Base-by-base conservation (phyloP, 202 grass and related monocot species). In the Elaeis oleifera region DNA sequence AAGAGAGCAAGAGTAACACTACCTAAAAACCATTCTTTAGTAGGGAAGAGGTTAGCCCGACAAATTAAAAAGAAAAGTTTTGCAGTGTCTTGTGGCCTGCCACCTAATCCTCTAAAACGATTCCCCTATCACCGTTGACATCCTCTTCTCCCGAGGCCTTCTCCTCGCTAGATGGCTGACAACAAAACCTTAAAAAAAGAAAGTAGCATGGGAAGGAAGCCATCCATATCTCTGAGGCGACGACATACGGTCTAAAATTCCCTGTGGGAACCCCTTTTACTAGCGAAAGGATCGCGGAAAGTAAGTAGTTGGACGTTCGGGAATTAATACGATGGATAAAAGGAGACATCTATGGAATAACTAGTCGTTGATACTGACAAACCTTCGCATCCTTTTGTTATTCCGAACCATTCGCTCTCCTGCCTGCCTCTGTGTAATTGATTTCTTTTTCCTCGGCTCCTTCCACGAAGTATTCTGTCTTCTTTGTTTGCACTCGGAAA, bases 51-150 rank as follows among this genome's bases (percentile, higher is more conserved):
- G 36, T 44, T 44, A 44, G 36, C 36, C 36, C 9, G 36, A 44
- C 8, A 44, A 44, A 44, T 44, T 44, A 44, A 44, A 44, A 44
- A 44, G 36, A 44, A 44, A 44, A 44, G 36, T 13, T 44, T 13
- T 44, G 8, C 36, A 13, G 36, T 44, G 51, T 68, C 49, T 23
- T 27, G 60, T 79, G 76, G 31, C 23, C 67, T 68, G 25, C 48
- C 63, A 82, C 76, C 80, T 73, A 83, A 71, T 74, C 55, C 56
- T 74, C 68, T 76, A 66, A 77, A 44, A 79, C 28, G 74, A 88
- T 88, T 83, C 73, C 60, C 58, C 24, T 64, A 23, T 6, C 18
- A 64, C 63, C 63, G 84, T 88, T 88, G 84, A 88, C 73, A 51
- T 80, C 68, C 49, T 74, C 84, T 48, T 15, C 48, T 29, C 72